Evolutionary conservation across 257 asterid genomes (phyloP).

Genomic region (Parsonsia alboflavescens): DNA sequence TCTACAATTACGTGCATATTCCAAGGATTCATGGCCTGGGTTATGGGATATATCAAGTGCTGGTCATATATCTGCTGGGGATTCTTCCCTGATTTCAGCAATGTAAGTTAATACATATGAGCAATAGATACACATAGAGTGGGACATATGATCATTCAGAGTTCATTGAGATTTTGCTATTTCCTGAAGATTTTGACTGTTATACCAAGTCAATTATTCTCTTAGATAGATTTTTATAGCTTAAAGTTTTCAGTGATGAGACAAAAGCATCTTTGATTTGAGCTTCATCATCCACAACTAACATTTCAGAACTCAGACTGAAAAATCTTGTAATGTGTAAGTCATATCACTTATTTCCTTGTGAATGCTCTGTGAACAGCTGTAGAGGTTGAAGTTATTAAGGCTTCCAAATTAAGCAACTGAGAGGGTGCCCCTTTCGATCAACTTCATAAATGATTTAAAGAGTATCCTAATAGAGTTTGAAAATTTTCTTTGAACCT

Average conservation of each 20-base stretch:
- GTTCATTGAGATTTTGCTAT: background rate
- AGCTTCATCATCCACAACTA: background rate
- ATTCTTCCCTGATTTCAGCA: constrained; percentile 84
- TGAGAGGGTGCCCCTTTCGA: background rate
- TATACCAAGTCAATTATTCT: background rate
- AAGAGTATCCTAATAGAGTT: background rate
- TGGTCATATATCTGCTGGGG: constrained; percentile 96
- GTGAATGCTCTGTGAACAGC: background rate
- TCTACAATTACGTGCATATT: constrained; percentile 70
- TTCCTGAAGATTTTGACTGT: background rate
- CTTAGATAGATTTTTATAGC: background rate
- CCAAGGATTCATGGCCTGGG: constrained; percentile 98
- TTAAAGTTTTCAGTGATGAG: background rate
- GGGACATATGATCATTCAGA: background rate
- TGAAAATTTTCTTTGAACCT: background rate
- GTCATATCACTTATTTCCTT: background rate
- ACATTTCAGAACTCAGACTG: background rate
- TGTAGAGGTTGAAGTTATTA: background rate
- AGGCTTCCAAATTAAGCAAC: background rate
- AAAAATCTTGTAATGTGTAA: background rate
- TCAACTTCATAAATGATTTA: background rate
- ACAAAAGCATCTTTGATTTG: background rate
- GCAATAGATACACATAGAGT: background rate
- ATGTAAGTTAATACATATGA: constrained; percentile 34
- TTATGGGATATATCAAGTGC: constrained; percentile 96